phyloP scores from a whole-genome alignment of 139 green algal genomes.

The Parachlorella kessleri region DNA sequence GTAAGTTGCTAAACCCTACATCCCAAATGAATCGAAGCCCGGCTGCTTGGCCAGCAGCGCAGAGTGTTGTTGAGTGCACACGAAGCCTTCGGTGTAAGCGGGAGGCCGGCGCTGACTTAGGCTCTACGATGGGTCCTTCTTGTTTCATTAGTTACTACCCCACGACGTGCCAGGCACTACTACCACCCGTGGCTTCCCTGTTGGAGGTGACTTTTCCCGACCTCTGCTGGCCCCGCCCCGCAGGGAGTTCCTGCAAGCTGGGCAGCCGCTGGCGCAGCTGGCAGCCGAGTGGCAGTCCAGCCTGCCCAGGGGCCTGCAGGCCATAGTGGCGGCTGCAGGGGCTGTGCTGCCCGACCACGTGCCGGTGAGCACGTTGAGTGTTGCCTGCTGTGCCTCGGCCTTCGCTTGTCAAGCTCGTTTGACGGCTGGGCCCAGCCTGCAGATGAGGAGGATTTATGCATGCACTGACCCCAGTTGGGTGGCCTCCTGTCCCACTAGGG shows the following conservation, averaged over 20 bases:
- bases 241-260: slow-evolving; percentile 16
- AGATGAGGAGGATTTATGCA: too few species aligned
- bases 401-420: too few species aligned
- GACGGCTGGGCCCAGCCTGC: too few species aligned
- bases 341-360: neutral
- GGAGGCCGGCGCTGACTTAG: neutral
- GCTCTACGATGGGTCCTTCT: neutral
- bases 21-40: too few species aligned
- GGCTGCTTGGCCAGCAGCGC: too few species aligned
- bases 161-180: neutral
- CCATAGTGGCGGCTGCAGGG: slow-evolving; percentile 1
- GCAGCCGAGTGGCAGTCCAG: neutral
- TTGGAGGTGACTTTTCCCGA: neutral
- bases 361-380: neutral
- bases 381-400: too few species aligned
- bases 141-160: neutral
- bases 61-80: neutral
- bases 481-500: too few species aligned
- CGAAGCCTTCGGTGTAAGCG: too few species aligned
- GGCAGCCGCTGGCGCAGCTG: slow-evolving; percentile 4
- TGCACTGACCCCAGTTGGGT: too few species aligned
- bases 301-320: slow-evolving; percentile 23
- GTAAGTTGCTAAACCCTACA: too few species aligned
- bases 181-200: neutral
- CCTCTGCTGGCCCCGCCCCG: neutral